Percentiles rank a stretch among this genome's conserved stretches.
phyloP scores from a whole-genome alignment of 179 eudicot species.

The Vitellaria paradoxa region DNA sequence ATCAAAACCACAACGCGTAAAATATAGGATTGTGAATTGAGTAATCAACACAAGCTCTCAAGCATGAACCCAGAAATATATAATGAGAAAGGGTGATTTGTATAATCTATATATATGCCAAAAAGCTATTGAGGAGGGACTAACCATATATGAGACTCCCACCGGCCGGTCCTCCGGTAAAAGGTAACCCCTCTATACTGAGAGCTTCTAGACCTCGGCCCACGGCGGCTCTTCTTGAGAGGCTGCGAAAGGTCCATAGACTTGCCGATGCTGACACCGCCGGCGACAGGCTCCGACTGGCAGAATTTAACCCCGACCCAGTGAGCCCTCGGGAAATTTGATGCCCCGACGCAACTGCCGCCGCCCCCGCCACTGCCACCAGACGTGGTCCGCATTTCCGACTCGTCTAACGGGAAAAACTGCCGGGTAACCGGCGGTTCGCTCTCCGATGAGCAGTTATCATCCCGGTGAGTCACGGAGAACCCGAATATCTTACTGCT shows the following conservation, averaged over 20 bases:
- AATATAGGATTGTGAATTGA: not conserved
- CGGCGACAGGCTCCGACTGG: constrained; percentile 31
- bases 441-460: constrained; percentile 19
- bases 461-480: constrained; percentile 34
- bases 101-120: too few species aligned
- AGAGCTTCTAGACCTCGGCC: constrained; percentile 89
- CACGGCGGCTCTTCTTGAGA: constrained; percentile 78
- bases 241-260: constrained; percentile 49
- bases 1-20: not conserved
- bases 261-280: constrained; percentile 16
- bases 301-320: constrained; percentile 72
- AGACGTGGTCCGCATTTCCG: constrained; percentile 9
- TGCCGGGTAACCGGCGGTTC: constrained; percentile 65
- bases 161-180: constrained; percentile 93
- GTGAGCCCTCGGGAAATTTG: constrained; percentile 55
- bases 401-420: constrained; percentile 69
- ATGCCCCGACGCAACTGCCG: too few species aligned
- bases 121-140: not conserved
- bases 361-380: constrained; percentile 13
- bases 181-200: constrained; percentile 90
- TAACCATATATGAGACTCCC: constrained; percentile 95
- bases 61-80: not conserved
- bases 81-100: too few species aligned
- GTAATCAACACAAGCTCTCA: too few species aligned
- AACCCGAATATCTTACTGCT: constrained; percentile 58